These are phyloP conservation scores for Colletotrichum chrysophilum DNA, from an alignment of 2,329 filamentous ascomycete species.

Conservation along the genomic window DNA sequence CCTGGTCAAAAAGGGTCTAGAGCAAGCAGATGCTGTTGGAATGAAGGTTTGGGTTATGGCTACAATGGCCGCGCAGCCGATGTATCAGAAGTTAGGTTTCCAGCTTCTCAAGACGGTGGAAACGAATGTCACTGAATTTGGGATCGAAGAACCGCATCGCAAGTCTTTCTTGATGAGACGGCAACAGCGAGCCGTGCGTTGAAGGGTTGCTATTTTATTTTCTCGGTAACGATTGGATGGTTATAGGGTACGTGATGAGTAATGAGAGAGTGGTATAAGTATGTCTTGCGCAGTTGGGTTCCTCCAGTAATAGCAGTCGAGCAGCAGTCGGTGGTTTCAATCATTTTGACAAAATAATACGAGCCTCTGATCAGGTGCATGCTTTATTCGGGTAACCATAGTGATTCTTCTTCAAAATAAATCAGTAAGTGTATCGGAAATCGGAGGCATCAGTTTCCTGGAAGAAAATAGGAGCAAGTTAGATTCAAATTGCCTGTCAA, in stretches of 20 bases:
- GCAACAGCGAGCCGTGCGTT: background rate
- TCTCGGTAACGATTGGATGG: background rate
- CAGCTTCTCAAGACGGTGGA: background rate
- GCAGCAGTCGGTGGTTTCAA: background rate
- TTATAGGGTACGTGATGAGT: background rate
- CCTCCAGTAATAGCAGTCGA: background rate
- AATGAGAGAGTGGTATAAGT: background rate
- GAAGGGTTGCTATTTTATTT: background rate
- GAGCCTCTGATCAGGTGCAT: background rate
- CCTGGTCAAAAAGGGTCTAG: background rate
- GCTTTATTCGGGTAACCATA: background rate
- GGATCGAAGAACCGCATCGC: background rate
- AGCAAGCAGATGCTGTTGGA: background rate
- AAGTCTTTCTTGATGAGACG: background rate
- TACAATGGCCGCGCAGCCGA: background rate
- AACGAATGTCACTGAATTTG: background rate
- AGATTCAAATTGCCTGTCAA: background rate
- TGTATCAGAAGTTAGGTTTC: background rate
- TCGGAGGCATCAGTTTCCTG: slow-evolving; percentile 8
- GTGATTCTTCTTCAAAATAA: background rate
- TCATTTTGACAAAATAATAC: background rate
- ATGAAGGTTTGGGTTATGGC: background rate
- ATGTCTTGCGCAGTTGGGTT: background rate
- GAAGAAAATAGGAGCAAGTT: too few species aligned
- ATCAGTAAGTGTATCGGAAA: slow-evolving; percentile 10